Evolutionary conservation across 441 rosid genomes (phyloP), one percentile per base, ranked within the genome.

Genomic region (Populus hybrid): DNA sequence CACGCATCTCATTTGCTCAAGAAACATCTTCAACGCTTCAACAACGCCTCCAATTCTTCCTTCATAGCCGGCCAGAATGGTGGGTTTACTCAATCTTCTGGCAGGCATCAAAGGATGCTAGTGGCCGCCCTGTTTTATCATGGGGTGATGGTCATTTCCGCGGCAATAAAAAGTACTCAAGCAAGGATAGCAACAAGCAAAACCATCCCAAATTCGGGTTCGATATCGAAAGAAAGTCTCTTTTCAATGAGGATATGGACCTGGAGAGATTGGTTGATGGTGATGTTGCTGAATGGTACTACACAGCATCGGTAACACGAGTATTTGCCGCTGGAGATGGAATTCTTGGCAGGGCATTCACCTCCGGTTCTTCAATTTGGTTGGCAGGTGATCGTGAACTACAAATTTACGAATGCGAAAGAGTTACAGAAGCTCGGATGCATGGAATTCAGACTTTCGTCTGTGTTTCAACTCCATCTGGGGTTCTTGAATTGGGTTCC

Each of bases 71-170:
- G 24, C 88, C 90, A 2, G 84, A 83, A 78, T 83, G 87, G 88
- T 86, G 89, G 89, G 83, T 82, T 18, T 89, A 89, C 65, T 79
- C 93, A 42, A 88, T 89, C 46, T 88, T 88, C 79, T 89, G 93
- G 91, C 87, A 77, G 77, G 81, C 89, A 11, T 66, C 82, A 36
- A 81, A 74, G 26, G 89, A 85, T 53, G 75, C 75, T 23, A 69
- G 73, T 20, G 87, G 87, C 35, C 79, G 82, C 36, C 68, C 77
- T 72, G 69, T 83, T 38, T 78, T 88, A 21, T 84, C 87, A 0
- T 89, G 87, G 85, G 85, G 78, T 1, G 89, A 84, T 30, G 90
- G 90, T 8, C 71, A 76, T 76, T 86, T 86, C 68, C 81, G 80
- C 0, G 87, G 89, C 70, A 68, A 75, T 26, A 68, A 74, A 64